phyloP scores from a whole-genome alignment of 2,329 filamentous ascomycete species.

The Ceratocystis albifundus region DNA sequence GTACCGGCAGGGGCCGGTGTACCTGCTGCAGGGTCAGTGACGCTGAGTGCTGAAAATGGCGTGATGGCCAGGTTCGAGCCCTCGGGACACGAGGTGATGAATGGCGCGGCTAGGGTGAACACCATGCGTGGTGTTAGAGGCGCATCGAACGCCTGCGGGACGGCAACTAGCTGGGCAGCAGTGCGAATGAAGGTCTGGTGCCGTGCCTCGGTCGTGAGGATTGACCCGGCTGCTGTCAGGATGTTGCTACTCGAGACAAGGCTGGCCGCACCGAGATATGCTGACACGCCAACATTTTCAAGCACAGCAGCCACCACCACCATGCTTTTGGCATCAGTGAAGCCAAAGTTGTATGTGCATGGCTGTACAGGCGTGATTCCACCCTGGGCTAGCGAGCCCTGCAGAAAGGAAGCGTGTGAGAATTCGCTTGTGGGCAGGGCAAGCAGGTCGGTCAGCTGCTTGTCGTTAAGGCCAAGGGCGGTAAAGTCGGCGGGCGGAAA shows the following conservation, averaged over 20 bases:
- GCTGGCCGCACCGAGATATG: constrained; percentile 59
- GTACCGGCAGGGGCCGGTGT: constrained; percentile 31
- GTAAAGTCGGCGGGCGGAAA: constrained; percentile 55
- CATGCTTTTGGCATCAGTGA: constrained; percentile 55
- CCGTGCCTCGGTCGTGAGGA: constrained; percentile 60
- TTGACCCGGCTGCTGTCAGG: constrained; percentile 55
- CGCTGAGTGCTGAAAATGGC: constrained; percentile 48
- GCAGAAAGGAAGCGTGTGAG: constrained; percentile 34
- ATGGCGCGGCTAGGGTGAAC: constrained; percentile 61
- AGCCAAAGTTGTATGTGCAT: constrained; percentile 61
- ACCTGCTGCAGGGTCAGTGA: constrained; percentile 37
- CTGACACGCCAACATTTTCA: constrained; percentile 63
- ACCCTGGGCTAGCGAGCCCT: constrained; percentile 47
- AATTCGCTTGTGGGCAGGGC: constrained; percentile 52
- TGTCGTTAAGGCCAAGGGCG: constrained; percentile 33
- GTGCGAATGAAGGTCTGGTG: constrained; percentile 63
- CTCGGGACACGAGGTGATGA: constrained; percentile 58
- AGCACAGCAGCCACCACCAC: constrained; percentile 57
- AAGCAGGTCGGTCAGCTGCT: constrained; percentile 41
- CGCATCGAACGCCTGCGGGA: constrained; percentile 59
- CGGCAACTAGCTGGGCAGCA: constrained; percentile 45
- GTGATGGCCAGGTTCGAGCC: constrained; percentile 51
- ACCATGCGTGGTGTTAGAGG: constrained; percentile 56
- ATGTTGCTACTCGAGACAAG: constrained; percentile 49
- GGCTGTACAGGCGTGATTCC: constrained; percentile 54